Percentiles rank a stretch among this genome's conserved stretches.
Evolutionary conservation across 805 yeast species (phyloP).

Genomic region (Saturnispora saitoi): DNA sequence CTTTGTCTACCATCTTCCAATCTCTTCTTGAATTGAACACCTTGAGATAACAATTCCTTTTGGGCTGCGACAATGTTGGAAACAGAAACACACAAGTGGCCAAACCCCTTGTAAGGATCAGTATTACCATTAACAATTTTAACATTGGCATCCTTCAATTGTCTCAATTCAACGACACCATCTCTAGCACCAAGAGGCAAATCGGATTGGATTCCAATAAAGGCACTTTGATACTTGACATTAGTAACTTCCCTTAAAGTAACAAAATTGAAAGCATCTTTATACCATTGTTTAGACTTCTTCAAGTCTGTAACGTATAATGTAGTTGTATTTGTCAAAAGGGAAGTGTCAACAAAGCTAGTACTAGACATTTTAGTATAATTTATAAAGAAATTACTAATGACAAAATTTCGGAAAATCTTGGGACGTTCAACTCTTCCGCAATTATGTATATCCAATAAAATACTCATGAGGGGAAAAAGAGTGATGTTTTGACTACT

Average conservation of each 20-base stretch:
- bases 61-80: slow-evolving; percentile 65
- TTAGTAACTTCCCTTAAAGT: slow-evolving; percentile 43
- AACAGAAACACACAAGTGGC: slow-evolving; percentile 86
- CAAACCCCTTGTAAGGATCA: slow-evolving; percentile 83
- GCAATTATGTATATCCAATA: no score
- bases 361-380: neutral
- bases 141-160: slow-evolving; percentile 49
- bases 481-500: no score
- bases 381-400: neutral
- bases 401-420: no score
- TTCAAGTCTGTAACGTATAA: slow-evolving; percentile 78
- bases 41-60: slow-evolving; percentile 44
- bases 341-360: slow-evolving; percentile 27
- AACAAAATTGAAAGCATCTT: slow-evolving; percentile 64
- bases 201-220: slow-evolving; percentile 48
- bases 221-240: slow-evolving; percentile 58
- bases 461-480: no score
- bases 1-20: slow-evolving; percentile 86
- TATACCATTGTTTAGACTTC: slow-evolving; percentile 64
- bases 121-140: slow-evolving; percentile 77
- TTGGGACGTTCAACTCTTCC: no score
- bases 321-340: slow-evolving; percentile 59
- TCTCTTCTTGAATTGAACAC: slow-evolving; percentile 74
- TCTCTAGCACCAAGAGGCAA: slow-evolving; percentile 32
- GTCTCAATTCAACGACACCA: slow-evolving; percentile 78